phyloP scores from a whole-genome alignment of 108 stramenopile genomes.

The Skeletonema marinoi region DNA sequence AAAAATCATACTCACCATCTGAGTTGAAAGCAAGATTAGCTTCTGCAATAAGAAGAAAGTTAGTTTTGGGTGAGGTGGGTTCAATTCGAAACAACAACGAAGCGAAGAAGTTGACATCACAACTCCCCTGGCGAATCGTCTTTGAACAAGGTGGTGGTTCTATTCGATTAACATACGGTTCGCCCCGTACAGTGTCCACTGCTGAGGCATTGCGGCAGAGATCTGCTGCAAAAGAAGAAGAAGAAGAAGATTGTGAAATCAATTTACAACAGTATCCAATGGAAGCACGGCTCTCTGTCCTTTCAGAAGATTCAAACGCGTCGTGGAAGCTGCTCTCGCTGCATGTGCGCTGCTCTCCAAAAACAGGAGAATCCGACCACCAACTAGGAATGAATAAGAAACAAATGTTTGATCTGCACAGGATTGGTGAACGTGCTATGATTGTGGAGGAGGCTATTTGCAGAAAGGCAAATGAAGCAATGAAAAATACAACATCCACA shows the following conservation, averaged over 20 bases:
- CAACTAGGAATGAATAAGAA: slow-evolving; percentile 74
- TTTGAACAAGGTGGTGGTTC: slow-evolving; percentile 44
- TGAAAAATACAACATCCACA: neutral
- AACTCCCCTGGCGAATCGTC: slow-evolving; percentile 47
- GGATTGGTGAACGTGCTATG: slow-evolving; percentile 83
- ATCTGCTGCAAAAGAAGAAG: slow-evolving; percentile 18
- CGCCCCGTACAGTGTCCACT: slow-evolving; percentile 49
- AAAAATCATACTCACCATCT: slow-evolving; percentile 51
- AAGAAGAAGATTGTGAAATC: slow-evolving; percentile 1
- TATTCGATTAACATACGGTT: slow-evolving; percentile 73
- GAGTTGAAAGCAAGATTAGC: slow-evolving; percentile 69
- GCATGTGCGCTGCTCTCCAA: slow-evolving; percentile 70
- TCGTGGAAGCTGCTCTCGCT: slow-evolving; percentile 82
- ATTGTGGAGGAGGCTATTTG: slow-evolving; percentile 59
- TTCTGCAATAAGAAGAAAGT: slow-evolving; percentile 76
- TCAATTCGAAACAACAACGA: neutral
- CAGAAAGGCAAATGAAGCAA: slow-evolving; percentile 22
- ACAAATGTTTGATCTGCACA: slow-evolving; percentile 87
- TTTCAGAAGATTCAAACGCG: slow-evolving; percentile 50
- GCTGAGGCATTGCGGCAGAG: slow-evolving; percentile 34
- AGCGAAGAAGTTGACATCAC: neutral
- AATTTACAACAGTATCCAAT: slow-evolving; percentile 66
- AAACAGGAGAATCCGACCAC: slow-evolving; percentile 90
- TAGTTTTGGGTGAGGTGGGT: slow-evolving; percentile 81
- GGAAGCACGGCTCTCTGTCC: slow-evolving; percentile 77